Evolutionary conservation across 495 filamentous ascomycete species (phyloP).

Genomic region (Trichoderma virens): DNA sequence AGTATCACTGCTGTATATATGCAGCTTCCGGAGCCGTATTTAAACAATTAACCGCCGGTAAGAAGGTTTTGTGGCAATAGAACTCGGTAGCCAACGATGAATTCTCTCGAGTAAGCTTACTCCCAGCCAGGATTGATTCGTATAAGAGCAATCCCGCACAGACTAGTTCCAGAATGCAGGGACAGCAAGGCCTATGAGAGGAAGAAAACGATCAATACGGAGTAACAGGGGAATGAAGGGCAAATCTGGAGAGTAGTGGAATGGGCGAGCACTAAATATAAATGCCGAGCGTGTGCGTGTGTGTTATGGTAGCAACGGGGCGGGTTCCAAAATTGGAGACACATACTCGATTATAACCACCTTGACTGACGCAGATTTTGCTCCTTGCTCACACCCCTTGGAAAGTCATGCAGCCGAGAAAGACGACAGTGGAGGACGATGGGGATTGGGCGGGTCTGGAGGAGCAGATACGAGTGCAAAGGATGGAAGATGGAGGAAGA

Average conservation of each 20-base stretch:
- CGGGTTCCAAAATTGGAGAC: not conserved
- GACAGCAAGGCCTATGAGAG: not conserved
- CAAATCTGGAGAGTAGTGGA: not conserved
- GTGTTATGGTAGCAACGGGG: conserved; percentile 4
- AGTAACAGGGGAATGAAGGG: not conserved
- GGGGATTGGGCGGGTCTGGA: not conserved
- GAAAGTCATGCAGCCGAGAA: not conserved
- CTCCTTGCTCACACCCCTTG: not conserved
- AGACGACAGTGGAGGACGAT: not conserved
- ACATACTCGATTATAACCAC: not conserved
- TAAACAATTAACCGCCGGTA: not conserved
- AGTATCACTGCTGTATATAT: not conserved
- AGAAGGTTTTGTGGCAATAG: not conserved
- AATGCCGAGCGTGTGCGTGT: conserved; percentile 1
- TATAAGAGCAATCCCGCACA: not conserved
- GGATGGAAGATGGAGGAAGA: not conserved
- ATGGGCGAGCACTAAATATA: conserved; percentile 5
- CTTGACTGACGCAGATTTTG: not conserved
- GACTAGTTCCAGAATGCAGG: not conserved
- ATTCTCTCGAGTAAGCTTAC: not conserved
- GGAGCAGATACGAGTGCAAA: not conserved
- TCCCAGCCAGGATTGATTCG: not conserved
- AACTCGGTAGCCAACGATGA: not conserved
- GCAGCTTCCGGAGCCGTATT: not conserved
- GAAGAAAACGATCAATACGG: not conserved